A percentile compares a stretch with the other conserved stretches of the same genome.
Conservation (phyloP, 768 basidiomycete genomes). For the Exidia glandulosa region DNA sequence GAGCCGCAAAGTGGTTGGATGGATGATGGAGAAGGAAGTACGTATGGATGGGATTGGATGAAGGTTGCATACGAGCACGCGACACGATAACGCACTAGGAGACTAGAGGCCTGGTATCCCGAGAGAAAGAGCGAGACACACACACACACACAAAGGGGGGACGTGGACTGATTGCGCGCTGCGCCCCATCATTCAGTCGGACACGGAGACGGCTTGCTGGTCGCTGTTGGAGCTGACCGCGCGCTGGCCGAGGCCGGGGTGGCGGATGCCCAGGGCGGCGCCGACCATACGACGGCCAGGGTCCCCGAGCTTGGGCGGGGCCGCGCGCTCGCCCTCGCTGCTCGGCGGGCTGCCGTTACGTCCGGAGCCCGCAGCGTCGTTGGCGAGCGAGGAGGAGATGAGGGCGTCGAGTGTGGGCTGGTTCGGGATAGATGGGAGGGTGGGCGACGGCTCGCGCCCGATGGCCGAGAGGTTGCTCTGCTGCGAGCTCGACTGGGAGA, state of each 20-base stretch:
- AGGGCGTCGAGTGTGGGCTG: conserved; percentile 80
- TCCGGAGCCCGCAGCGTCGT: conserved; percentile 33
- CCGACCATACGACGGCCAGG: conserved; percentile 86
- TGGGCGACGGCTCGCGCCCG: conserved; percentile 66
- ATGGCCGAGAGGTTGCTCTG: conserved; percentile 7
- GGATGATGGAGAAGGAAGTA: too few species aligned
- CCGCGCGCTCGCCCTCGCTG: conserved; percentile 15
- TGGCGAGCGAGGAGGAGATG: conserved; percentile 61
- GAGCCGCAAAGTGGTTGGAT: too few species aligned
- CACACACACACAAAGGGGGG: too few species aligned
- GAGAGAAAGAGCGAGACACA: too few species aligned
- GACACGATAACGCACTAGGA: too few species aligned
- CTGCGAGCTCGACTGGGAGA: conserved; percentile 1
- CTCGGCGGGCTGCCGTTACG: not conserved
- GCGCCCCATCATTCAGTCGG: too few species aligned
- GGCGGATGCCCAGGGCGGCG: conserved; percentile 72
- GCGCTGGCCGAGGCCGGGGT: conserved; percentile 60
- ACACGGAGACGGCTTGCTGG: too few species aligned
- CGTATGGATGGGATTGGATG: too few species aligned
- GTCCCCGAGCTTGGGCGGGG: conserved; percentile 80
- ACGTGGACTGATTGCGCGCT: too few species aligned
- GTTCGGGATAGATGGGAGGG: conserved; percentile 66
- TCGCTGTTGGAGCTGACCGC: conserved; percentile 42
- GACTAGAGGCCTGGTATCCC: too few species aligned
- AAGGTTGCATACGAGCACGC: too few species aligned